A percentile compares a stretch with the other conserved stretches of the same genome.
These are phyloP conservation scores for Penicillium fuscoglaucum DNA, from an alignment of 2,329 filamentous ascomycete species.

Conservation along the genomic window DNA sequence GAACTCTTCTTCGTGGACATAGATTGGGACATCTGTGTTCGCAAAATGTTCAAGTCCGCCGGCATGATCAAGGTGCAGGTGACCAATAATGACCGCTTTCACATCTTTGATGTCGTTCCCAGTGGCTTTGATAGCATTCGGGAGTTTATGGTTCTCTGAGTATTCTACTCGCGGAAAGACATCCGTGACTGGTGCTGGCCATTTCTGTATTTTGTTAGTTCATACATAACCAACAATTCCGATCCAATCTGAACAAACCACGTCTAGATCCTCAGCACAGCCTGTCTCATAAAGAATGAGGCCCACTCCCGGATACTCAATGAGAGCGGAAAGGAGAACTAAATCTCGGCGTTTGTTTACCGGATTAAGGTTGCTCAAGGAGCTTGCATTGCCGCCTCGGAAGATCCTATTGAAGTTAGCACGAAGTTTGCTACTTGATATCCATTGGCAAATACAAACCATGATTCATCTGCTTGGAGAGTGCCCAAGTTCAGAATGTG, in stretches of 20 bases:
- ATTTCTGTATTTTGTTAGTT: conserved; percentile 26
- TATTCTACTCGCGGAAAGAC: conserved; percentile 43
- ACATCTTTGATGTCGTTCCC: conserved; percentile 50
- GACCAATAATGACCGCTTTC: conserved; percentile 50
- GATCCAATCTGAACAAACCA: conserved; percentile 26
- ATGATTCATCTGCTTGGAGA: conserved; percentile 51
- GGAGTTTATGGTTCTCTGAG: conserved; percentile 35
- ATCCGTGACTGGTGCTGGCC: conserved; percentile 40
- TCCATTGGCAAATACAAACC: conserved; percentile 24
- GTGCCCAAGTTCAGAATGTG: conserved; percentile 49
- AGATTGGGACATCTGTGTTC: conserved; percentile 47
- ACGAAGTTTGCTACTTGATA: background rate
- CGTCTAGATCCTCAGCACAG: conserved; percentile 45
- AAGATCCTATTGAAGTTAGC: conserved; percentile 32
- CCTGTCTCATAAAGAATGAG: conserved; percentile 51
- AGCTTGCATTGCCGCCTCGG: conserved; percentile 43
- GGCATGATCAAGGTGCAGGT: conserved; percentile 52
- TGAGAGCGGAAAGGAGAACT: conserved; percentile 45
- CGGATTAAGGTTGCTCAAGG: conserved; percentile 38
- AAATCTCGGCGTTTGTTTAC: conserved; percentile 46
- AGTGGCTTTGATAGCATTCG: conserved; percentile 37
- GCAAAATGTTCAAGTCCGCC: conserved; percentile 51
- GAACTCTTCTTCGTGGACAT: conserved; percentile 51
- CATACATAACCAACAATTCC: background rate
- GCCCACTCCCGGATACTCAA: conserved; percentile 48